phyloP scores from a whole-genome alignment of 352 stramenopile genomes.

The Pythium dissimile region DNA sequence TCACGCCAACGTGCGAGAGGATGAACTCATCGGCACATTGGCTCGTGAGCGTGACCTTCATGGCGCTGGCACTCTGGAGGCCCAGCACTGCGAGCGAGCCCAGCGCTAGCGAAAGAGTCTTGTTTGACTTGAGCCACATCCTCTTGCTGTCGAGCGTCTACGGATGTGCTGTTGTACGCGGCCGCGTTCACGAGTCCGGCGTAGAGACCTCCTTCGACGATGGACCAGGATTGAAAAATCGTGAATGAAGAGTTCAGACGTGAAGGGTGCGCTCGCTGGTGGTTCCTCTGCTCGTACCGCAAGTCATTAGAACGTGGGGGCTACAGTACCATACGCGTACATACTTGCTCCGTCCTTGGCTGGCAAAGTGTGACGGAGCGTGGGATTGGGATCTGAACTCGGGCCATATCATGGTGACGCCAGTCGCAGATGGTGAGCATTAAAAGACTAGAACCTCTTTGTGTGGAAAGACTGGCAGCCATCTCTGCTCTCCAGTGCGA shows the following conservation, averaged over 20 bases:
- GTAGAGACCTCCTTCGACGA: not conserved
- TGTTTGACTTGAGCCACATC: constrained; percentile 15
- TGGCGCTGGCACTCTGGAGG: not conserved
- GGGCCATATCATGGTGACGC: not conserved
- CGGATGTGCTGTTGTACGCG: not conserved
- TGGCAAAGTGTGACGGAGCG: too few species aligned
- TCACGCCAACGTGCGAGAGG: constrained; percentile 15
- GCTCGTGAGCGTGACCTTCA: constrained; percentile 20
- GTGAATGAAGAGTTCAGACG: too few species aligned
- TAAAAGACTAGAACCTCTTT: too few species aligned
- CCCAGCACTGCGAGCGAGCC: not conserved
- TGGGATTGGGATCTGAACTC: not conserved
- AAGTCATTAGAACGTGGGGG: too few species aligned
- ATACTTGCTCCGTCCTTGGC: too few species aligned
- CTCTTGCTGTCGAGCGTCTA: too few species aligned
- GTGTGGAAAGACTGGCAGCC: too few species aligned
- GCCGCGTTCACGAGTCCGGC: not conserved
- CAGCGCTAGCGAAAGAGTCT: not conserved
- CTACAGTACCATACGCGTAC: too few species aligned
- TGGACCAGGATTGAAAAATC: not conserved
- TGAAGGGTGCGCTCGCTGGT: too few species aligned
- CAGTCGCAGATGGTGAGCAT: not conserved
- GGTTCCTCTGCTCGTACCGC: too few species aligned
- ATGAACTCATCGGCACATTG: constrained; percentile 19
- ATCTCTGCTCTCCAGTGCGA: too few species aligned